A percentile compares a stretch with the other conserved stretches of the same genome.
Conservation (phyloP, 805 yeast genomes). For the Ascoidea rubescens region DNA sequence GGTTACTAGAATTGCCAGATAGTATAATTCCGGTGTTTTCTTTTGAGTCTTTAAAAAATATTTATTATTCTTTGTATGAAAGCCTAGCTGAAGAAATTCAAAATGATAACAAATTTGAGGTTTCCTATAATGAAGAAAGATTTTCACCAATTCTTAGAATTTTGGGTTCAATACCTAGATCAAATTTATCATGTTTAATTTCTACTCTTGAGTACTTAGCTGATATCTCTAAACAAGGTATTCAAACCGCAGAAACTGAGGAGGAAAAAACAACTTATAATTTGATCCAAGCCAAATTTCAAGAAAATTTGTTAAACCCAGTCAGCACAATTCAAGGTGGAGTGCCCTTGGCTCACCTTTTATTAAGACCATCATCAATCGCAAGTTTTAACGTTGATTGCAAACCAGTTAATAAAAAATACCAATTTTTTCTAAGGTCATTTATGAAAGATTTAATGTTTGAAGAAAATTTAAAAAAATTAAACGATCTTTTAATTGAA, state of each 20-base stretch:
- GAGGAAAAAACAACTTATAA: conserved; percentile 3
- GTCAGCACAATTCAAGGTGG: background rate
- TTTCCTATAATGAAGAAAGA: conserved; percentile 4
- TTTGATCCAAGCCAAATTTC: conserved; percentile 3
- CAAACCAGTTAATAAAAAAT: conserved; percentile 2
- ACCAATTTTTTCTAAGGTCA: conserved; percentile 6
- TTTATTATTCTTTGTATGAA: conserved; percentile 3
- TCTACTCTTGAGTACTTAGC: conserved; percentile 11
- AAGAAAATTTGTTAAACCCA: conserved; percentile 4
- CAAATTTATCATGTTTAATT: conserved; percentile 15
- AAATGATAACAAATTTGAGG: background rate
- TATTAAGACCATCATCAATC: conserved; percentile 13
- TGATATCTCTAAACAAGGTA: conserved; percentile 4
- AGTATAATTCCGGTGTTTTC: conserved; percentile 30
- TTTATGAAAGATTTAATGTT: conserved; percentile 6
- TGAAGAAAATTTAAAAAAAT: background rate
- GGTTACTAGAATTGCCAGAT: conserved; percentile 48
- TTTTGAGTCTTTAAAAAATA: conserved; percentile 14
- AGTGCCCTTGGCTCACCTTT: conserved; percentile 15
- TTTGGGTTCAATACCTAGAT: conserved; percentile 17
- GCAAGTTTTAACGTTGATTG: background rate
- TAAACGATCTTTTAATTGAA: conserved; percentile 1
- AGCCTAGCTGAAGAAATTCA: background rate
- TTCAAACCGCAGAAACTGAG: background rate
- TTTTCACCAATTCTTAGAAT: conserved; percentile 7